Evolutionary conservation across 148 eudicot species (phyloP), one percentile per base, ranked within the genome.

Genomic region (Camellia granthamiana): DNA sequence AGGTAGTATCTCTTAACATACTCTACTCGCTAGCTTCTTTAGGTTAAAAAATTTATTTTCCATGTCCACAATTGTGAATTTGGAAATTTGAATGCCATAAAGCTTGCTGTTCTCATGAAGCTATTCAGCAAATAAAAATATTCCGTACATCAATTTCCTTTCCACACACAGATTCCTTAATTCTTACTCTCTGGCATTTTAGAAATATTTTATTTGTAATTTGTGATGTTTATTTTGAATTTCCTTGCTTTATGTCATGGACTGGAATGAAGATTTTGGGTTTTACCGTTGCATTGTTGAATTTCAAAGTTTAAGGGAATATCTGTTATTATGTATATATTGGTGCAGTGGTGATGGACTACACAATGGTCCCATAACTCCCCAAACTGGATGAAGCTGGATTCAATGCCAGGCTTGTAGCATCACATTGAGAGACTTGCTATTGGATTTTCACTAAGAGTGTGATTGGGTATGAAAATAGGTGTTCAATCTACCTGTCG

Each of bases 81-180:
- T 61, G 78, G 78, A 61, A 60, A 76, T 19, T 76, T 60, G 49
- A 19, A 61, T 61, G 66, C 52, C 78, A 61, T 76, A 61, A 76
- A 75, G 78, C 78, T 58, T 41, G 52, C 67, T 75, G 18, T 59
- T 75, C 67, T 5, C 63, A 21, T 18, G 23, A 61, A 60, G 78
- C 69, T 61, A 61, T 61, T 76, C 15, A 19, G 55, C 60, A 12
- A 76, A 61, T 54, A 38, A 43, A 76, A 76, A 5, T 0, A 19
- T 43, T 43, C 44, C 14, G 8, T 15, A 9, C 43, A 16, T 46
- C 38, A n/a, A 43, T 61, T 60, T n/a, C 66, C 10, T 23, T 23
- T 23, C 23, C 23, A 23, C 23, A 43, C 10, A 5, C 41, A 4
- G 4, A 6, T 10, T 47, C 44, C 21, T 8, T 5, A 1, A 69